Conservation (phyloP, 108 stramenopile genomes). For the Conticribra guillardii region DNA sequence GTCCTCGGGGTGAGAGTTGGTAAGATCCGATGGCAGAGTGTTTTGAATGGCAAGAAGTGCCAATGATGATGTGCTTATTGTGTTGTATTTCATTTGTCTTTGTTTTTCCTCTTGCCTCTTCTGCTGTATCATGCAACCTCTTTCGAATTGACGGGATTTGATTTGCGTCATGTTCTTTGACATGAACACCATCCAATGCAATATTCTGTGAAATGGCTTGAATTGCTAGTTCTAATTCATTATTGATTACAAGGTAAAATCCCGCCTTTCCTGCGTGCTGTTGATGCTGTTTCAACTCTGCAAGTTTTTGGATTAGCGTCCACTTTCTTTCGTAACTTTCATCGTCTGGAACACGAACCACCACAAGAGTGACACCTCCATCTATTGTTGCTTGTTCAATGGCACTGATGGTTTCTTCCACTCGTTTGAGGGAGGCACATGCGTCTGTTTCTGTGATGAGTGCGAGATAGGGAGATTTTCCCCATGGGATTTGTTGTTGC, state of each 20-base stretch:
- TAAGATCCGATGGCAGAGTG: conserved; percentile 55
- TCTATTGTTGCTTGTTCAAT: conserved; percentile 53
- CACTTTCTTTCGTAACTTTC: conserved; percentile 14
- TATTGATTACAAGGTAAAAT: conserved; percentile 65
- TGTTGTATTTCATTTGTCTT: conserved; percentile 1
- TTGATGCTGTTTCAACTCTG: conserved; percentile 23
- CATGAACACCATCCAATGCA: conserved; percentile 71
- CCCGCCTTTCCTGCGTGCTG: background rate
- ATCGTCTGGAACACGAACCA: conserved; percentile 53
- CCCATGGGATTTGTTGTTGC: conserved; percentile 11
- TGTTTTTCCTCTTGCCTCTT: background rate
- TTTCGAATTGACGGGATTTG: conserved; percentile 60
- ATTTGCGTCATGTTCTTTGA: conserved; percentile 70
- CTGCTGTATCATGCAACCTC: conserved; percentile 24
- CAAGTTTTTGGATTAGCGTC: conserved; percentile 46
- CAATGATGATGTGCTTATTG: conserved; percentile 45
- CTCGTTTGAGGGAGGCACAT: conserved; percentile 50
- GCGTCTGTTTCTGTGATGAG: conserved; percentile 81
- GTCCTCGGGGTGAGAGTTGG: conserved; percentile 27
- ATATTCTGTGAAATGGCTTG: conserved; percentile 29
- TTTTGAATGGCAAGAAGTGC: conserved; percentile 76
- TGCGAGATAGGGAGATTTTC: conserved; percentile 61
- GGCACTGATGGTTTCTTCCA: conserved; percentile 57
- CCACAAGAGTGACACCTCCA: conserved; percentile 53
- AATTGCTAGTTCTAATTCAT: conserved; percentile 59